phyloP scores from a whole-genome alignment of 805 yeast species.

The Zygotorulaspora danielsina region DNA sequence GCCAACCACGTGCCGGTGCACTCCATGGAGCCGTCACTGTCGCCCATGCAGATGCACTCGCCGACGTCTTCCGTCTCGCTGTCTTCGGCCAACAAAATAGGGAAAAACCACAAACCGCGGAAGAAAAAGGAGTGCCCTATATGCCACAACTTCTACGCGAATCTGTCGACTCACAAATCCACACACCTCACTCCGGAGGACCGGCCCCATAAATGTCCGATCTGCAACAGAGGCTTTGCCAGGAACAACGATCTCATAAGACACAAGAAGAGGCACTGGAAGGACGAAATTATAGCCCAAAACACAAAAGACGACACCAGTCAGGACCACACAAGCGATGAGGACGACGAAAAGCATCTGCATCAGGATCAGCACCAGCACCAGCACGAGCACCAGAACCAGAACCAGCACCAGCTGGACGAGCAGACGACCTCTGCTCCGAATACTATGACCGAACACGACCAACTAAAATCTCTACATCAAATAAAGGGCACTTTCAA shows the following conservation, averaged over 20 bases:
- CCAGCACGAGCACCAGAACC: not conserved
- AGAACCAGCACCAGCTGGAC: not conserved
- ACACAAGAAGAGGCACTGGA: conserved; percentile 82
- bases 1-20: not conserved
- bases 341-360: conserved; percentile 2
- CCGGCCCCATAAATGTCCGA: conserved; percentile 73
- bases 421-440: not conserved
- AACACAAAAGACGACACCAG: conserved; percentile 8
- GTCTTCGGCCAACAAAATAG: not conserved
- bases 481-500: conserved; percentile 47
- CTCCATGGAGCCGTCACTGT: not conserved
- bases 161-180: conserved; percentile 77
- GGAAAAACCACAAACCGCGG: conserved; percentile 42
- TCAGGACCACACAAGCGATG: too few relatives aligned
- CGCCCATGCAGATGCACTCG: conserved; percentile 1
- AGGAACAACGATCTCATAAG: conserved; percentile 82
- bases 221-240: conserved; percentile 81
- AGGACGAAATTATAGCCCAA: conserved; percentile 41
- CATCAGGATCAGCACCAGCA: conserved; percentile 5
- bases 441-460: conserved; percentile 14
- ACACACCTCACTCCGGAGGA: conserved; percentile 68
- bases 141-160: conserved; percentile 65
- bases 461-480: conserved; percentile 30
- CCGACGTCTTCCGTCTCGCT: conserved; percentile 1
- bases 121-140: conserved; percentile 70